Percentiles rank a stretch among this genome's conserved stretches.
These are phyloP conservation scores for Tephrocybe rancida DNA, from an alignment of 768 basidiomycete species.

Conservation along the genomic window DNA sequence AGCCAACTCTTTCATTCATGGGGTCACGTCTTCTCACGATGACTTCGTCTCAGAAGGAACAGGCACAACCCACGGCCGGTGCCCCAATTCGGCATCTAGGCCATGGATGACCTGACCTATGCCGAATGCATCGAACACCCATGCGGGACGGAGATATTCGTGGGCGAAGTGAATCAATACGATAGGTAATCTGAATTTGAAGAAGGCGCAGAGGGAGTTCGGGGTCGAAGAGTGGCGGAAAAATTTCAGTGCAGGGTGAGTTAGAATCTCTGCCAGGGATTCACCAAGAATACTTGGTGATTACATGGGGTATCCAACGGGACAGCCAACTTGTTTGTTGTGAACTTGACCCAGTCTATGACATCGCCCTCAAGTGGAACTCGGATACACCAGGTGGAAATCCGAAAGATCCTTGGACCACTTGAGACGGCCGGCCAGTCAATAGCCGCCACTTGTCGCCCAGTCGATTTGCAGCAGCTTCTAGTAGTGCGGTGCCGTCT, in stretches of 20 bases:
- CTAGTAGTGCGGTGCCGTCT: not conserved
- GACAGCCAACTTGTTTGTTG: not conserved
- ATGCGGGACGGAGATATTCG: constrained; percentile 7
- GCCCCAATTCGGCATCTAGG: constrained; percentile 1
- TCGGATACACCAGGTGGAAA: constrained; percentile 6
- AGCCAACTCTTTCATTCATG: too few relatives aligned
- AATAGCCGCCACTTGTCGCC: constrained; percentile 11
- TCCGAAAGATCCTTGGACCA: constrained; percentile 5
- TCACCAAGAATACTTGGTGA: not conserved
- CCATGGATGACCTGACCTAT: constrained; percentile 2
- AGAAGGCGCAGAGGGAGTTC: not conserved
- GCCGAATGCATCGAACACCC: constrained; percentile 9
- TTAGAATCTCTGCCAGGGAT: not conserved
- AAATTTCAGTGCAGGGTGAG: constrained; percentile 1
- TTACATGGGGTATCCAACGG: constrained; percentile 5
- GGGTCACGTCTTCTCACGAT: not conserved
- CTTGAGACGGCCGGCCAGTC: constrained; percentile 8
- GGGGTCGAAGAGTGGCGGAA: constrained; percentile 8
- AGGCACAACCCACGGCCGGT: constrained; percentile 1
- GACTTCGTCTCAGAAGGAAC: not conserved
- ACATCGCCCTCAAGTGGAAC: not conserved
- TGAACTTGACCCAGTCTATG: not conserved
- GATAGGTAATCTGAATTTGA: not conserved
- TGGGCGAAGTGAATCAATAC: constrained; percentile 7
- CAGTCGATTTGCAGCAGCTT: constrained; percentile 3